A percentile compares a stretch with the other conserved stretches of the same genome.
Conservation (phyloP, 169 alveolate species). For the Cryptosporidium bovis region DNA sequence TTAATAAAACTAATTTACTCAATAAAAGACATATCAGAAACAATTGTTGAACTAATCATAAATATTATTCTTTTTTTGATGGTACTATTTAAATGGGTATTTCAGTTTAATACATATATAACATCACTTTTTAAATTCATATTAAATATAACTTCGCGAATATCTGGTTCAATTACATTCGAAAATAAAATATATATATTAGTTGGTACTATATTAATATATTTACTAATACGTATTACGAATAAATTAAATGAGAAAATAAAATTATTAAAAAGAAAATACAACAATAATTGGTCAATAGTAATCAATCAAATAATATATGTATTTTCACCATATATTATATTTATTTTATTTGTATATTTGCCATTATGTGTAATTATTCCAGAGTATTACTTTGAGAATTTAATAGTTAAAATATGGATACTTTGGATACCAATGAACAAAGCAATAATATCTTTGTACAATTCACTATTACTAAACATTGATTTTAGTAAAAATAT, state of each 20-base stretch:
- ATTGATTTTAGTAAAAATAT: neutral
- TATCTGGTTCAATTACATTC: slow-evolving; percentile 9
- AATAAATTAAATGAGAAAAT: neutral
- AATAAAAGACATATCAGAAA: slow-evolving; percentile 21
- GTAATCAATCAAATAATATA: slow-evolving; percentile 19
- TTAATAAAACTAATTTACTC: slow-evolving; percentile 22
- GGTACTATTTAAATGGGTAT: slow-evolving; percentile 24
- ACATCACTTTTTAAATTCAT: neutral
- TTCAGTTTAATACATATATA: slow-evolving; percentile 32
- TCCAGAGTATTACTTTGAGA: slow-evolving; percentile 49
- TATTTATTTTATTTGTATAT: slow-evolving; percentile 37
- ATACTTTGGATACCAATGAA: slow-evolving; percentile 49
- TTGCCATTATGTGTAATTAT: slow-evolving; percentile 40
- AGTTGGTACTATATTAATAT: slow-evolving; percentile 1
- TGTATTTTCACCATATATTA: slow-evolving; percentile 45
- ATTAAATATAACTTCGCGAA: neutral
- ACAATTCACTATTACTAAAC: neutral
- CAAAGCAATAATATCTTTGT: slow-evolving; percentile 5
- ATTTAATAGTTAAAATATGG: slow-evolving; percentile 23
- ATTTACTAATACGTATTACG: neutral
- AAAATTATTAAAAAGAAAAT: neutral
- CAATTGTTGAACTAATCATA: slow-evolving; percentile 22
- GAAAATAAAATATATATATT: slow-evolving; percentile 45
- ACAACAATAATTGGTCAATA: slow-evolving; percentile 24
- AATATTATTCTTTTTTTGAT: slow-evolving; percentile 11